A percentile compares a stretch with the other conserved stretches of the same genome.
These are phyloP conservation scores for Ramaria rubella DNA, from an alignment of 768 basidiomycete species.

Conservation along the genomic window DNA sequence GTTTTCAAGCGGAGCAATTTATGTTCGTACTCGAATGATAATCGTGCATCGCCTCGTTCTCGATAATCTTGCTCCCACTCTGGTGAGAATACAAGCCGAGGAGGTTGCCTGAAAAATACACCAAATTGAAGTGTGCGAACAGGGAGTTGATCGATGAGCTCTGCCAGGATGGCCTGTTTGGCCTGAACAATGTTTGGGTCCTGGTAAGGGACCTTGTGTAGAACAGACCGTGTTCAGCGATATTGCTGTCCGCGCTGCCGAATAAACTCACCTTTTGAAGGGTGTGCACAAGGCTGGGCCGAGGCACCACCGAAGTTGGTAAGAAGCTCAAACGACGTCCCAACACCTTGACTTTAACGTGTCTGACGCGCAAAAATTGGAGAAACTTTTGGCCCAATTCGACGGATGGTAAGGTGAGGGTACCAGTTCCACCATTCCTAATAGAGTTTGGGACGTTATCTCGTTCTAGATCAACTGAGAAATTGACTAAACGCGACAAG, in stretches of 20 bases:
- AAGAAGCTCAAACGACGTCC: constrained; percentile 1
- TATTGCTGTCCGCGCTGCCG: constrained; percentile 23
- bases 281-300: constrained; percentile 16
- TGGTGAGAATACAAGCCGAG: constrained; percentile 43
- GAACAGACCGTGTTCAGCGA: neutral
- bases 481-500: constrained; percentile 42
- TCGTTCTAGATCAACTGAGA: constrained; percentile 46
- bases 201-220: constrained; percentile 7
- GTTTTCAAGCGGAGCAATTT: constrained; percentile 65
- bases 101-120: constrained; percentile 36
- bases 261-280: constrained; percentile 52
- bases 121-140: constrained; percentile 66
- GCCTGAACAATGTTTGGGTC: constrained; percentile 43
- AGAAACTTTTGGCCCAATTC: constrained; percentile 39
- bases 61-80: constrained; percentile 60
- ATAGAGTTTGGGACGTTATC: constrained; percentile 40
- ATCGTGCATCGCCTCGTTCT: constrained; percentile 37
- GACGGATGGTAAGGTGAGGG: constrained; percentile 24
- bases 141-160: constrained; percentile 44
- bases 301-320: neutral
- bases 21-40: constrained; percentile 62
- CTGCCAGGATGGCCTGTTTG: constrained; percentile 35
- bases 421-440: constrained; percentile 49
- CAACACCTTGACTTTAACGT: constrained; percentile 16
- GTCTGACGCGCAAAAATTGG: constrained; percentile 31